These are phyloP conservation scores for Isatis tinctoria DNA, from an alignment of 345 rosid species.

Conservation along the genomic window DNA sequence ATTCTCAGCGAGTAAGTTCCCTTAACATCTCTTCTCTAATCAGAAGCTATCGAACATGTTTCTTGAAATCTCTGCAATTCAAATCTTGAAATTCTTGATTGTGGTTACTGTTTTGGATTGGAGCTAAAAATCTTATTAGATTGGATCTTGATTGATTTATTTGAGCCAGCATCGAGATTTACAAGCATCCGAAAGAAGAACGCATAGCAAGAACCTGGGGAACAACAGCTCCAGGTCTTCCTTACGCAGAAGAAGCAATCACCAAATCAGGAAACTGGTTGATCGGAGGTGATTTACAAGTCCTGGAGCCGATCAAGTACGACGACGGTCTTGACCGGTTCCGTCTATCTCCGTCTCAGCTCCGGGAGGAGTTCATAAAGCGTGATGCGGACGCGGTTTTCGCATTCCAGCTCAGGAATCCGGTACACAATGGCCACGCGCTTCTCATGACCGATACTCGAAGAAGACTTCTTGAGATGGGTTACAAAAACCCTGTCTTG, in stretches of 20 bases:
- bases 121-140: not conserved
- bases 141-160: not conserved
- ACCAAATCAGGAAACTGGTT: slow-evolving; percentile 83
- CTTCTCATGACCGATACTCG: slow-evolving; percentile 94
- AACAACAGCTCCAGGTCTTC: slow-evolving; percentile 81
- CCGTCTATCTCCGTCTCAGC: slow-evolving; percentile 80
- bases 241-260: slow-evolving; percentile 76
- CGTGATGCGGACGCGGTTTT: slow-evolving; percentile 95
- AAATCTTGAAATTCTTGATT: not conserved
- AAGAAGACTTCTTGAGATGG: slow-evolving; percentile 83
- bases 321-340: slow-evolving; percentile 81
- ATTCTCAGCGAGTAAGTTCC: slow-evolving; percentile 73
- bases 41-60: no score
- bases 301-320: slow-evolving; percentile 82
- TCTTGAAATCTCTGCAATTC: not conserved
- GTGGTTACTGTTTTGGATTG: not conserved
- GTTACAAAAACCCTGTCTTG: slow-evolving; percentile 82
- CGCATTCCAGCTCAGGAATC: slow-evolving; percentile 95
- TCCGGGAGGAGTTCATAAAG: slow-evolving; percentile 68
- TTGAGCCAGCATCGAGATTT: slow-evolving; percentile 70
- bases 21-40: no score
- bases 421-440: slow-evolving; percentile 96
- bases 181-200: slow-evolving; percentile 96
- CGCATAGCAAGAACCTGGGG: slow-evolving; percentile 96
- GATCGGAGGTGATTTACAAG: slow-evolving; percentile 90